Percentiles rank a stretch among this genome's conserved stretches.
Evolutionary conservation across 2,329 filamentous ascomycete genomes (phyloP).

Genomic region (Dactylonectria macrodidyma): DNA sequence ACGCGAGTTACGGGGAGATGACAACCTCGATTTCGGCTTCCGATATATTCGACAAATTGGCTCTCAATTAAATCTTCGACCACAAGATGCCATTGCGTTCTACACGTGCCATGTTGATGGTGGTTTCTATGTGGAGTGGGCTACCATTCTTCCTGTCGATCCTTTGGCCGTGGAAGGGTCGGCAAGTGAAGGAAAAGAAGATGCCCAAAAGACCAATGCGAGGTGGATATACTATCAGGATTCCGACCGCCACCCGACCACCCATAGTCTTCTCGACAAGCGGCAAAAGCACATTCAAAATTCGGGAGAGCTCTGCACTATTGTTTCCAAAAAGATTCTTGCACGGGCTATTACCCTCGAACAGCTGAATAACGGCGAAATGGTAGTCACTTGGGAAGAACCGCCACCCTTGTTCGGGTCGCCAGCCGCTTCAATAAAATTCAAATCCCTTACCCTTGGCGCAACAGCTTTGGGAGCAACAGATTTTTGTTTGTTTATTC

Average conservation of each 20-base stretch:
- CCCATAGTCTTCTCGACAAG: not conserved
- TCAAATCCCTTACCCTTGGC: not conserved
- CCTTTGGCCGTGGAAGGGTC: too few relatives aligned
- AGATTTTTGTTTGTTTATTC: conserved; percentile 1
- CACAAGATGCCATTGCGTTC: conserved; percentile 10
- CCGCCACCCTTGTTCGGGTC: conserved; percentile 9
- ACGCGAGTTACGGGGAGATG: conserved; percentile 8
- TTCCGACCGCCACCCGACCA: not conserved
- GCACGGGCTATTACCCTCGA: not conserved
- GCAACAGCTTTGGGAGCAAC: conserved; percentile 14
- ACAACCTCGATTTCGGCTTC: conserved; percentile 11
- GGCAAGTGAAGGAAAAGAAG: not conserved
- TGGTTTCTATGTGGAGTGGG: conserved; percentile 15
- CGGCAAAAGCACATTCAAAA: conserved; percentile 1
- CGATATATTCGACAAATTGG: conserved; percentile 14
- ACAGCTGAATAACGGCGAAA: not conserved
- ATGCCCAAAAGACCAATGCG: not conserved
- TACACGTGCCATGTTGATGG: not conserved
- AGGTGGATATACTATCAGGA: conserved; percentile 13
- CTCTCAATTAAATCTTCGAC: conserved; percentile 2
- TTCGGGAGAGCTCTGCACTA: not conserved
- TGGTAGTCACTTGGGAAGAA: conserved; percentile 15
- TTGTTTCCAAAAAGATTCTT: not conserved
- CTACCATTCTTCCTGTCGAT: not conserved
- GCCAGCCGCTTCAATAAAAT: conserved; percentile 1